These are phyloP conservation scores for Fraxinus sp. DNA, from an alignment of 305 asterid species.

Conservation along the genomic window DNA sequence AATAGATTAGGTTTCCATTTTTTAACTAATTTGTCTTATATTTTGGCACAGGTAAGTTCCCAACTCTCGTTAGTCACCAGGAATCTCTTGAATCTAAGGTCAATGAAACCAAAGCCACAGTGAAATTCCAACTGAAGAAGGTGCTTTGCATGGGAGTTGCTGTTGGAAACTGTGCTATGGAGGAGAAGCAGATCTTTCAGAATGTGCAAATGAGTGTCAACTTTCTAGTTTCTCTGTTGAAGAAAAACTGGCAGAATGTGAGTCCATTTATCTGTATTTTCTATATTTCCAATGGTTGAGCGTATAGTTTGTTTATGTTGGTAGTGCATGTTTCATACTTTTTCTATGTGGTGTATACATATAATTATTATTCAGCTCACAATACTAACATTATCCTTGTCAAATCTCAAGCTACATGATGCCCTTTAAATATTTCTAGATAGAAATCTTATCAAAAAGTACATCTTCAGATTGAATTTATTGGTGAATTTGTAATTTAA, in stretches of 20 bases:
- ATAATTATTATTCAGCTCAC: neutral
- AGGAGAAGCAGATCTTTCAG: conserved; percentile 67
- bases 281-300: neutral
- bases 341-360: neutral
- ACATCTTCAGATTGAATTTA: neutral
- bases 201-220: conserved; percentile 70
- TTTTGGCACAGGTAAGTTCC: conserved; percentile 54
- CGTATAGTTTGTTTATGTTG: neutral
- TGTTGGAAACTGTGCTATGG: conserved; percentile 64
- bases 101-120: conserved; percentile 62
- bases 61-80: conserved; percentile 60
- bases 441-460: neutral
- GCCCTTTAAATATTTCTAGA: neutral
- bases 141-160: conserved; percentile 82
- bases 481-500: neutral
- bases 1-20: neutral
- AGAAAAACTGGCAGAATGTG: conserved; percentile 74
- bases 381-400: neutral
- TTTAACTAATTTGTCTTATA: neutral
- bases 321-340: neutral
- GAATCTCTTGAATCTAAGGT: conserved; percentile 65
- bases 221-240: conserved; percentile 57
- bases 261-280: conserved; percentile 18
- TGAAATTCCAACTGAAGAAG: conserved; percentile 68
- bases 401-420: neutral